Evolutionary conservation across 768 basidiomycete species (phyloP), one percentile per base, ranked within the genome.

Genomic region (Fibroporia radiculosa): DNA sequence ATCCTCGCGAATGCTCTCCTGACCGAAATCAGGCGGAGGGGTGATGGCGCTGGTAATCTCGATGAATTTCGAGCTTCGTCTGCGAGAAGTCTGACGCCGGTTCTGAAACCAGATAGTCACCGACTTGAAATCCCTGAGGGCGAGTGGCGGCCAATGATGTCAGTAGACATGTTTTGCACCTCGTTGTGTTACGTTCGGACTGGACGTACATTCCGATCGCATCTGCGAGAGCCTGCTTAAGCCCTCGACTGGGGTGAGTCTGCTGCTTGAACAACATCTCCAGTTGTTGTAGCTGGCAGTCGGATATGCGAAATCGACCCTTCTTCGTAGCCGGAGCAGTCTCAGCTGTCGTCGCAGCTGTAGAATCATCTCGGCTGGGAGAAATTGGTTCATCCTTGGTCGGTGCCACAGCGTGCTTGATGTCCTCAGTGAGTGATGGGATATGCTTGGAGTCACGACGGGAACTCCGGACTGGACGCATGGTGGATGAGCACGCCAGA

Each of bases 81-180:
- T 44, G 3, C 42, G 31, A 4, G 32, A 18, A 3, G 32, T 80
- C 56, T 85, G 83, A 13, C 84, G 79, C 62, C 79, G 84, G 60
- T 88, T 88, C 64, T 88, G 84, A 60, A 86, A 86, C 84, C 84
- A 88, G 34, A 85, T 79, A 12, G 82, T 72, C 47, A 73, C 50
- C 10, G 68, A 65, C 59, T 71, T 73, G 56, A 69, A 55, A 24
- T 69, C 64, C 60, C 71, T 73, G 33, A 14, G 27, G 6, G 26
- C 38, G 38, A 27, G 26, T 18, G 14, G 10, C 4, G 18, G 27
- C 8, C n/a, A 19, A 16, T 26, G 39, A 40, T 14, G 7, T 39
- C 4, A 8, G 24, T 28, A 10, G 25, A 23, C 16, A 33, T 13
- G 24, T 23, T 8, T 13, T 4, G 27, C 18, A 4, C n/a, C 44